phyloP scores from a whole-genome alignment of 108 stramenopile genomes.

The Chaetoceros tenuissimus region DNA sequence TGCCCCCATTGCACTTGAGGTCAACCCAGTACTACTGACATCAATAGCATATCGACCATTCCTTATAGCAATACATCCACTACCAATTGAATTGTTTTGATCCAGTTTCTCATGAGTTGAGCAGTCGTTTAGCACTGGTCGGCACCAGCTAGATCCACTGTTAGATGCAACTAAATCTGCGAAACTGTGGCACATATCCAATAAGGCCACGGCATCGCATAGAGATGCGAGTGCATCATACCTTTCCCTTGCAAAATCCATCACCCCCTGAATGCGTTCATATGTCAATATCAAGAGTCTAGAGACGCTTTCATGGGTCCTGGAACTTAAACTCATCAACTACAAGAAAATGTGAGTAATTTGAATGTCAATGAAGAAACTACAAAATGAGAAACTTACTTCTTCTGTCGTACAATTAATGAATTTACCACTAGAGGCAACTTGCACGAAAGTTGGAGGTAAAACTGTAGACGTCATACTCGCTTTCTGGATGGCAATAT shows the following conservation, averaged over 20 bases:
- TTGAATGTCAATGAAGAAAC: background rate
- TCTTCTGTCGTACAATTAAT: constrained; percentile 87
- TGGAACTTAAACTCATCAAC: constrained; percentile 63
- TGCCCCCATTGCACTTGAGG: constrained; percentile 8
- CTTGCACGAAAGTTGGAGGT: constrained; percentile 73
- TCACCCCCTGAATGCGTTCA: constrained; percentile 70
- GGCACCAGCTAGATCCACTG: constrained; percentile 63
- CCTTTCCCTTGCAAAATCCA: constrained; percentile 58
- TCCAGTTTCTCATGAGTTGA: background rate
- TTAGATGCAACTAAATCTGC: constrained; percentile 75
- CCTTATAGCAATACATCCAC: constrained; percentile 50
- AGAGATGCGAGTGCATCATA: constrained; percentile 76
- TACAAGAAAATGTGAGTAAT: constrained; percentile 5
- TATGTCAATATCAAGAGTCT: constrained; percentile 81
- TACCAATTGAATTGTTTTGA: constrained; percentile 17
- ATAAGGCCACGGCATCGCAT: constrained; percentile 76
- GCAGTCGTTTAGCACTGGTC: constrained; percentile 48
- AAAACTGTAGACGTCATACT: constrained; percentile 38
- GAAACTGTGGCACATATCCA: constrained; percentile 85
- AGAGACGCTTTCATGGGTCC: constrained; percentile 82
- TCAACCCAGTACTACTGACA: constrained; percentile 16
- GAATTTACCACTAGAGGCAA: constrained; percentile 52
- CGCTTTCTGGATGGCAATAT: constrained; percentile 55
- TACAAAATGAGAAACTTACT: constrained; percentile 17
- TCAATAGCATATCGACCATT: constrained; percentile 79